phyloP scores from a whole-genome alignment of 1,284 basidiomycete genomes.

The Puccinia brachypodii region DNA sequence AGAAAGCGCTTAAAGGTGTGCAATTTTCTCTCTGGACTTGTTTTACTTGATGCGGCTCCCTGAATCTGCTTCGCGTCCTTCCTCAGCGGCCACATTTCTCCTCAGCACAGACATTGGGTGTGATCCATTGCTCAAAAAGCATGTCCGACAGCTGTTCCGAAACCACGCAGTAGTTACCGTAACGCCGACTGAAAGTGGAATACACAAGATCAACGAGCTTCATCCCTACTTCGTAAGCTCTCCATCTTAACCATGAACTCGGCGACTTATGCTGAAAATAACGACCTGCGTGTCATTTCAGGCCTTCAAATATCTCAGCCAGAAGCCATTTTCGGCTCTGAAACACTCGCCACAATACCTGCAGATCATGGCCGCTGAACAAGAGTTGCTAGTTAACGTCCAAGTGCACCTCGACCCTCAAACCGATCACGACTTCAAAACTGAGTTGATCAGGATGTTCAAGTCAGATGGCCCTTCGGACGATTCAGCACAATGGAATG shows the following conservation, averaged over 20 bases:
- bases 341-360: constrained; percentile 75
- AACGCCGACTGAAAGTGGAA: constrained; percentile 85
- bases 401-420: constrained; percentile 70
- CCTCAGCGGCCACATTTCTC: constrained; percentile 72
- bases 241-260: not conserved
- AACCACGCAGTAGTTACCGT: constrained; percentile 76
- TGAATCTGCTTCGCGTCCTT: not conserved
- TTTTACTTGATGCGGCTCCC: not conserved
- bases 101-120: constrained; percentile 86
- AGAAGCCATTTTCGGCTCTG: constrained; percentile 77
- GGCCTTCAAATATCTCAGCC: constrained; percentile 91
- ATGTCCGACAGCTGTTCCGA: constrained; percentile 76
- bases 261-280: not conserved
- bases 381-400: constrained; percentile 79
- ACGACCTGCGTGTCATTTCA: constrained; percentile 57
- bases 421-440: constrained; percentile 67
- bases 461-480: constrained; percentile 82
- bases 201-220: constrained; percentile 82
- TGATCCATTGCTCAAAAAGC: constrained; percentile 81
- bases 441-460: constrained; percentile 76
- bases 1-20: constrained; percentile 65
- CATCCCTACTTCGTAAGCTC: constrained; percentile 77
- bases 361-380: constrained; percentile 86
- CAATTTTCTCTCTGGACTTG: not conserved
- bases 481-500: constrained; percentile 87